These are phyloP conservation scores for Penicillium sp. DNA, from an alignment of 2,329 filamentous ascomycete genomes.

Conservation along the genomic window DNA sequence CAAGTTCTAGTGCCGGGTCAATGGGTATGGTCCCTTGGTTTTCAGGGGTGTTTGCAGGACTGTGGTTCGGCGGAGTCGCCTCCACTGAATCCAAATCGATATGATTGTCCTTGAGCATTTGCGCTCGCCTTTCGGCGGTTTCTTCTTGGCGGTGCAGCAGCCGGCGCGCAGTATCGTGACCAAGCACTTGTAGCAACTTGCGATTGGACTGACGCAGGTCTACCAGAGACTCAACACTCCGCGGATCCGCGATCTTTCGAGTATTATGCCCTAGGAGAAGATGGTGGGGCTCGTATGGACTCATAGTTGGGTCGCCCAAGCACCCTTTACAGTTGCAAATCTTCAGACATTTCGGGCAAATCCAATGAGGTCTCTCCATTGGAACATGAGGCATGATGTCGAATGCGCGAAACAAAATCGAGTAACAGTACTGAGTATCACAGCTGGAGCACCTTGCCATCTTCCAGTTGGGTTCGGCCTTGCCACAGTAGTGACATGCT, in stretches of 20 bases:
- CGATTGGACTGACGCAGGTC: conserved; percentile 88
- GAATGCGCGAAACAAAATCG: conserved; percentile 84
- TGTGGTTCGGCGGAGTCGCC: background rate
- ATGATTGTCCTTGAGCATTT: conserved; percentile 36
- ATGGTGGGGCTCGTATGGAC: conserved; percentile 77
- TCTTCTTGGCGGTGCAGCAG: conserved; percentile 41
- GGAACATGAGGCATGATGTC: conserved; percentile 79
- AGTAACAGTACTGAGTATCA: conserved; percentile 77
- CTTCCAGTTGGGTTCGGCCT: conserved; percentile 76
- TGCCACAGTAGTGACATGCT: conserved; percentile 75
- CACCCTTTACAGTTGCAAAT: conserved; percentile 86
- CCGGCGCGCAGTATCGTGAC: conserved; percentile 43
- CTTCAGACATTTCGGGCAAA: conserved; percentile 77
- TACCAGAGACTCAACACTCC: conserved; percentile 83
- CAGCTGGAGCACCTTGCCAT: conserved; percentile 76
- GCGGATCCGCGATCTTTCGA: conserved; percentile 77
- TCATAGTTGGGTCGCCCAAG: conserved; percentile 60
- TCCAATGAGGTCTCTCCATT: conserved; percentile 76
- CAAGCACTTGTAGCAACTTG: conserved; percentile 64
- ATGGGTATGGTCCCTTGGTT: conserved; percentile 36
- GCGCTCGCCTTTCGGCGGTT: conserved; percentile 18
- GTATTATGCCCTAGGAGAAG: conserved; percentile 90
- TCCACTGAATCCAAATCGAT: conserved; percentile 32
- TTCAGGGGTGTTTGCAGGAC: background rate
- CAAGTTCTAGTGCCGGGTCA: conserved; percentile 38